A percentile compares a stretch with the other conserved stretches of the same genome.
Conservation (phyloP, 2,329 filamentous ascomycete species). For the Phaeosphaeria sp. region DNA sequence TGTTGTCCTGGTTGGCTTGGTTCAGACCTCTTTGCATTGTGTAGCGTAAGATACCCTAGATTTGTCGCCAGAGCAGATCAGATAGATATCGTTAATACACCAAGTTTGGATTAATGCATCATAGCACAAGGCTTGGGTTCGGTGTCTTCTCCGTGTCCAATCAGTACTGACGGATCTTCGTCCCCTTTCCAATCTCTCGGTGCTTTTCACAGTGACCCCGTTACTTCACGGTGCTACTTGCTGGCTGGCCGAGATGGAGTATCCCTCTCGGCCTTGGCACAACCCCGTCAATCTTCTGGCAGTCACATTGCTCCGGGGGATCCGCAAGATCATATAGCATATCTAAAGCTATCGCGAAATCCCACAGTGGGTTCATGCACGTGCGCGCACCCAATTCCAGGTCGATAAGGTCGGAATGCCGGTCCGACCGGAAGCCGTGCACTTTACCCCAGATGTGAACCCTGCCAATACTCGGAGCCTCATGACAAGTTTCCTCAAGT, state of each 20-base stretch:
- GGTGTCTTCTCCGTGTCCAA: neutral
- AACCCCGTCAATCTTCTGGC: neutral
- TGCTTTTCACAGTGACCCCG: neutral
- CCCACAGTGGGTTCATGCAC: neutral
- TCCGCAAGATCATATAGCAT: neutral
- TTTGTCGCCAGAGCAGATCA: neutral
- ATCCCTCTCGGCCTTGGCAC: neutral
- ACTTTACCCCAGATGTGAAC: slow-evolving; percentile 19
- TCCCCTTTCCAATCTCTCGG: neutral
- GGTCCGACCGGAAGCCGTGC: slow-evolving; percentile 17
- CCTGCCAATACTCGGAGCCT: slow-evolving; percentile 10
- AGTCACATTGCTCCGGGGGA: neutral
- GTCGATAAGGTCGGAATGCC: slow-evolving; percentile 11
- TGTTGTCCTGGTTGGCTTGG: neutral
- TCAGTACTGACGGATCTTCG: neutral
- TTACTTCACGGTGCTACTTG: neutral
- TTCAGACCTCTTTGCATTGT: neutral
- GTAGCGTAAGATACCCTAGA: slow-evolving; percentile 7
- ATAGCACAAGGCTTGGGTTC: neutral
- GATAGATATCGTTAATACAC: neutral
- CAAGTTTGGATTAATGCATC: neutral
- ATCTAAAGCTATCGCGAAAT: neutral
- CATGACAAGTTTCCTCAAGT: slow-evolving; percentile 12
- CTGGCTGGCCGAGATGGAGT: neutral
- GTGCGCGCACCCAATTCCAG: slow-evolving; percentile 1